Evolutionary conservation across 1,284 basidiomycete species (phyloP).

Genomic region (Tetrapyrgos nigripes): DNA sequence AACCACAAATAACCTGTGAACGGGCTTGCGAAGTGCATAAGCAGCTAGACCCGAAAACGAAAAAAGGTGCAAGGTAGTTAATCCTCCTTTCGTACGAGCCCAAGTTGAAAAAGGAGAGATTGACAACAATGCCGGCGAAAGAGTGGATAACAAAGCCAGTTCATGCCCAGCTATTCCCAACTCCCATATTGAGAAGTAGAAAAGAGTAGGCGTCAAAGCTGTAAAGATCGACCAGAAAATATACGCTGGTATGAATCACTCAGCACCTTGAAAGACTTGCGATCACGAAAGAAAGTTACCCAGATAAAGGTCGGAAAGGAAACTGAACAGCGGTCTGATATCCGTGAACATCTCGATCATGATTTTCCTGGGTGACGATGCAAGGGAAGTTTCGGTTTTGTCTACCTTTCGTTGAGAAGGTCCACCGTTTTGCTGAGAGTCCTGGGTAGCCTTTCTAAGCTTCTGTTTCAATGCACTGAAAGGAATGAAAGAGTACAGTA

Average conservation of each 20-base stretch:
- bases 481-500: too few species aligned
- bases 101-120: conserved; percentile 50
- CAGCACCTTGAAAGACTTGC: conserved; percentile 7
- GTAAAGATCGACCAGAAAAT: conserved; percentile 91
- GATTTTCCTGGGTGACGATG: not conserved
- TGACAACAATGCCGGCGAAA: conserved; percentile 71
- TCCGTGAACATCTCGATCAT: not conserved
- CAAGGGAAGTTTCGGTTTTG: not conserved
- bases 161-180: conserved; percentile 84
- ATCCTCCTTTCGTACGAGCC: conserved; percentile 53
- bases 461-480: too few species aligned
- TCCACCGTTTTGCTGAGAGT: too few species aligned
- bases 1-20: conserved; percentile 64
- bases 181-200: conserved; percentile 94
- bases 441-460: too few species aligned
- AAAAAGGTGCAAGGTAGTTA: conserved; percentile 53
- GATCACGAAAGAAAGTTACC: conserved; percentile 43
- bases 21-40: conserved; percentile 61
- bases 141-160: conserved; percentile 67
- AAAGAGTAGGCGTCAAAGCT: conserved; percentile 82
- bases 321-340: conserved; percentile 39
- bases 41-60: conserved; percentile 67
- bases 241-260: conserved; percentile 61
- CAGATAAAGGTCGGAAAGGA: conserved; percentile 60
- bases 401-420: too few species aligned